These are phyloP conservation scores for Vaccinium darrowii DNA, from an alignment of 148 eudicot genomes.

Conservation along the genomic window DNA sequence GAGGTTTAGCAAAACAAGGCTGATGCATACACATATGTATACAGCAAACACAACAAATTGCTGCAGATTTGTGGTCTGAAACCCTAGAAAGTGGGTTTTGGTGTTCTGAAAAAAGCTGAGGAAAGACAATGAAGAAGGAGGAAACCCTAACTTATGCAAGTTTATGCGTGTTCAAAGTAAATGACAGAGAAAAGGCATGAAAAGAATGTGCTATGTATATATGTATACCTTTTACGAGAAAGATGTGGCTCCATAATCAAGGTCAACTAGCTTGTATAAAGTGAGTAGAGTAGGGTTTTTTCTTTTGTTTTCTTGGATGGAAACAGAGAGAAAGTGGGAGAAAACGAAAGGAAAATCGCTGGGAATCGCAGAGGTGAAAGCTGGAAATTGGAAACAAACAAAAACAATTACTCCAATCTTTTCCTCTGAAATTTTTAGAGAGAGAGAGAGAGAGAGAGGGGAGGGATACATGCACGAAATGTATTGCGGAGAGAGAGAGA, in stretches of 20 bases:
- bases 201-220: neutral
- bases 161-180: neutral
- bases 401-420: neutral
- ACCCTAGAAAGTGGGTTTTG: neutral
- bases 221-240: neutral
- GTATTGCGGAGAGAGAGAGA: neutral
- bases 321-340: neutral
- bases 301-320: neutral
- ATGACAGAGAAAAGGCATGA: neutral
- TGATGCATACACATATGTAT: neutral
- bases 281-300: neutral
- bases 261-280: neutral
- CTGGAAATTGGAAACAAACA: neutral
- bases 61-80: neutral
- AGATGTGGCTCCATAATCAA: neutral
- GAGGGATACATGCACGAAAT: neutral
- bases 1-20: neutral
- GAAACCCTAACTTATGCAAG: neutral
- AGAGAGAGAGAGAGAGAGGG: conserved; percentile 3
- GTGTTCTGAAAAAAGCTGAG: neutral
- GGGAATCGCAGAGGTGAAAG: neutral
- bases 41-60: neutral
- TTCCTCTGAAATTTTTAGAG: neutral
- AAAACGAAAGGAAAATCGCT: neutral
- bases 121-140: neutral